These are phyloP conservation scores for Mrakia blollopis DNA, from an alignment of 768 basidiomycete genomes.

Conservation along the genomic window DNA sequence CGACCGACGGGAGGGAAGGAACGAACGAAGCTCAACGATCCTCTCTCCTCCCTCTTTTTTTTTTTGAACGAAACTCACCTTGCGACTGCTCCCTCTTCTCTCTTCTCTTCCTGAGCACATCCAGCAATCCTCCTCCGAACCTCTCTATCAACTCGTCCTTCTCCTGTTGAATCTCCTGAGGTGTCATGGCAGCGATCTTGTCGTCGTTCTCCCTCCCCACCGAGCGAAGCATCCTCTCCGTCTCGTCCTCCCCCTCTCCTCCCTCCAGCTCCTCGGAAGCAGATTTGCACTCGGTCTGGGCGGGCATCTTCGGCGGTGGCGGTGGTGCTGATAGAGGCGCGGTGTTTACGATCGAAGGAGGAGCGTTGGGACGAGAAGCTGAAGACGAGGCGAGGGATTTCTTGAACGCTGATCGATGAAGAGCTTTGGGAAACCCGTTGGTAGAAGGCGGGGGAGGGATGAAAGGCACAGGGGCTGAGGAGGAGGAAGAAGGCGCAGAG, in stretches of 20 bases:
- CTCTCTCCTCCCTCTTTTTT: background rate
- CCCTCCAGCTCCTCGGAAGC: too few species aligned
- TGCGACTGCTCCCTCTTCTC: slow-evolving; percentile 43
- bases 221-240: slow-evolving; percentile 49
- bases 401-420: slow-evolving; percentile 18
- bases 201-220: slow-evolving; percentile 60
- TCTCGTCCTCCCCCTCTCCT: slow-evolving; percentile 45
- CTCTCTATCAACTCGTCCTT: slow-evolving; percentile 61
- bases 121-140: slow-evolving; percentile 63
- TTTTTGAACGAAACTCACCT: too few species aligned
- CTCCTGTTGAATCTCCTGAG: slow-evolving; percentile 64
- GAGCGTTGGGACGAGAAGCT: background rate
- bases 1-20: background rate
- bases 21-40: background rate
- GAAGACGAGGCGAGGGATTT: background rate
- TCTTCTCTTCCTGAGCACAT: slow-evolving; percentile 57
- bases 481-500: slow-evolving; percentile 36
- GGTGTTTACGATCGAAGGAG: background rate
- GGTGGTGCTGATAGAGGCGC: slow-evolving; percentile 37
- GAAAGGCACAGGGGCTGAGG: slow-evolving; percentile 34
- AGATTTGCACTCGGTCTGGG: too few species aligned
- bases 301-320: slow-evolving; percentile 33
- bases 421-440: slow-evolving; percentile 16
- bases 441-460: slow-evolving; percentile 9
- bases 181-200: slow-evolving; percentile 62